These are phyloP conservation scores for Pueraria montana DNA, from an alignment of 306 rosid species.

Conservation along the genomic window DNA sequence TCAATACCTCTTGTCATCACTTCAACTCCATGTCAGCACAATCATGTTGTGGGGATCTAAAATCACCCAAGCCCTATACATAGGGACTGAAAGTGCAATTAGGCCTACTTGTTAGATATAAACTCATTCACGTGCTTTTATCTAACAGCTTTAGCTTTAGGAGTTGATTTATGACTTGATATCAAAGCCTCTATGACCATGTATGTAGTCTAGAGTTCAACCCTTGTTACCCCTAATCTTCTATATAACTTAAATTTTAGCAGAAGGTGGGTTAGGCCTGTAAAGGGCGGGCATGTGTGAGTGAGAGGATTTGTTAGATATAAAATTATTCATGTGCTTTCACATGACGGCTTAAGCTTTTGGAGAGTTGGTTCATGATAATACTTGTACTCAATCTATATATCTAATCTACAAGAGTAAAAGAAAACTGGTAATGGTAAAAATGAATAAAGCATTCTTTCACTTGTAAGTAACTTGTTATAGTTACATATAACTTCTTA, in stretches of 20 bases:
- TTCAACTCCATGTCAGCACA: background rate
- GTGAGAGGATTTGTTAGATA: slow-evolving; percentile 19
- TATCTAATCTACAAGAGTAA: background rate
- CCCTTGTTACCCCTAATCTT: background rate
- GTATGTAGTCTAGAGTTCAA: background rate
- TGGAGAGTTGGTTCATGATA: slow-evolving; percentile 12
- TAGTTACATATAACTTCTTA: slow-evolving; percentile 28
- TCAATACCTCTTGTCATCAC: background rate
- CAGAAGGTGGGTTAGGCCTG: background rate
- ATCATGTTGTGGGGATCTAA: background rate
- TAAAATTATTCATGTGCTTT: background rate
- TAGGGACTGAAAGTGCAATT: too few relatives aligned
- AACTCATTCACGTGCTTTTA: background rate
- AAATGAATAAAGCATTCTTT: slow-evolving; percentile 34
- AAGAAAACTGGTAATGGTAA: background rate
- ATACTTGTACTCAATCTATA: background rate
- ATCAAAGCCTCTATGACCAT: background rate
- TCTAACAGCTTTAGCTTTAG: background rate
- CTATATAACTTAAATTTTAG: background rate
- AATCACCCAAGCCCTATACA: background rate
- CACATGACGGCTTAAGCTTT: slow-evolving; percentile 17
- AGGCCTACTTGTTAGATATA: background rate
- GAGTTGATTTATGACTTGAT: slow-evolving; percentile 1
- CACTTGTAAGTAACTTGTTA: slow-evolving; percentile 19
- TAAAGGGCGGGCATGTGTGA: background rate